A percentile compares a stretch with the other conserved stretches of the same genome.
These are phyloP conservation scores for Calcarisporium arbuscula DNA, from an alignment of 2,329 filamentous ascomycete genomes.

Conservation along the genomic window DNA sequence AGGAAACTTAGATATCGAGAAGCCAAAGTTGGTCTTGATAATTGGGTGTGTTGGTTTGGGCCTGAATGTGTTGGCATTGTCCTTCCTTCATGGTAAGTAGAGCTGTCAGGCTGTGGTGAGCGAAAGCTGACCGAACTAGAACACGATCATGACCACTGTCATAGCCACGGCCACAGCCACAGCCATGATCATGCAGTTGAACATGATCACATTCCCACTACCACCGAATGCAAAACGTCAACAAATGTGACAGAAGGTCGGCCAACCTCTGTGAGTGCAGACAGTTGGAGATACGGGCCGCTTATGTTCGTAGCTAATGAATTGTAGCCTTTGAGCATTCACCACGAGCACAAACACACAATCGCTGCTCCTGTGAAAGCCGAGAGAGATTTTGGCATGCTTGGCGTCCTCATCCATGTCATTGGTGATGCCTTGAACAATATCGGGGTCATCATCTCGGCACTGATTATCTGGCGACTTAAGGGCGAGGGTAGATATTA, in stretches of 20 bases:
- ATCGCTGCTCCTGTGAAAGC: constrained; percentile 22
- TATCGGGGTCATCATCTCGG: constrained; percentile 65
- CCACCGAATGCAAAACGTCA: neutral
- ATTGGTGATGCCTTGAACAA: constrained; percentile 71
- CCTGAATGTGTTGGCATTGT: constrained; percentile 60
- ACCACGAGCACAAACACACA: constrained; percentile 45
- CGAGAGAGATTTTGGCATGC: constrained; percentile 59
- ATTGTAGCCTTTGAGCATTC: constrained; percentile 17
- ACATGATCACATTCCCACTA: constrained; percentile 12
- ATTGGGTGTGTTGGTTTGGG: constrained; percentile 61
- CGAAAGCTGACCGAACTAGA: constrained; percentile 2
- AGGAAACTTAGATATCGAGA: constrained; percentile 51
- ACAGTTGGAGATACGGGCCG: no score
- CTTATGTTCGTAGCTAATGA: neutral
- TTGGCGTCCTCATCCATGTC: constrained; percentile 65
- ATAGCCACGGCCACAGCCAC: constrained; percentile 22
- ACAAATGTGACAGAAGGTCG: constrained; percentile 8
- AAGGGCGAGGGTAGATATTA: constrained; percentile 56
- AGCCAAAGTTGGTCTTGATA: constrained; percentile 61
- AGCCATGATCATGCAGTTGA: constrained; percentile 15
- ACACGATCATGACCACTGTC: constrained; percentile 29
- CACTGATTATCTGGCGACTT: constrained; percentile 62
- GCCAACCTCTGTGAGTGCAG: constrained; percentile 11
- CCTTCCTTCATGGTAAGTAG: constrained; percentile 56
- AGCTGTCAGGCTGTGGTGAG: neutral